phyloP scores from a whole-genome alignment of 2,329 filamentous ascomycete genomes.

The Fusarium annulatum region DNA sequence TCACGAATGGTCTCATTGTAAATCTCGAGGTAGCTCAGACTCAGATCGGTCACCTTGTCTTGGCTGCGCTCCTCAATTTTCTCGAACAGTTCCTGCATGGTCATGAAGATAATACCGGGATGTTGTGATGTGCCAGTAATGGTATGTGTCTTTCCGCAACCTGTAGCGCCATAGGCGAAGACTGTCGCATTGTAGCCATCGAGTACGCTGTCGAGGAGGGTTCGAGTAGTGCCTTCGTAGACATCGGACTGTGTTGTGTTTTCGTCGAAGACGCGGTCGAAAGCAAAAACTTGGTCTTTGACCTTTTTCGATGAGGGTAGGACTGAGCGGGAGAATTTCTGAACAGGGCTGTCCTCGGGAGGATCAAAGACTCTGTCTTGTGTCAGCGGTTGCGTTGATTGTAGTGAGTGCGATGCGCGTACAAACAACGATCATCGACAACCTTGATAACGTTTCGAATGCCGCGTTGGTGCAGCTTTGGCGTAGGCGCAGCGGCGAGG shows the following conservation, averaged over 20 bases:
- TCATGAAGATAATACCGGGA: slow-evolving; percentile 97
- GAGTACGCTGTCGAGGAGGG: slow-evolving; percentile 91
- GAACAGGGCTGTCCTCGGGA: slow-evolving; percentile 92
- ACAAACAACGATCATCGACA: slow-evolving; percentile 96
- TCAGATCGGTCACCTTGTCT: slow-evolving; percentile 90
- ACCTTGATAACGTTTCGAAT: slow-evolving; percentile 95
- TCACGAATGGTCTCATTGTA: slow-evolving; percentile 99
- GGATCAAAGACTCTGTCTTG: slow-evolving; percentile 87
- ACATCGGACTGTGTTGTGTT: slow-evolving; percentile 92
- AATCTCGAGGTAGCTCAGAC: slow-evolving; percentile 95
- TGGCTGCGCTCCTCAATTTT: slow-evolving; percentile 87
- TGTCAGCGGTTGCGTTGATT: slow-evolving; percentile 30
- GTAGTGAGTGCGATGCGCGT: slow-evolving; percentile 53
- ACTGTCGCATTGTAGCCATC: slow-evolving; percentile 99
- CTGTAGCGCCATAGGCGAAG: slow-evolving; percentile 97
- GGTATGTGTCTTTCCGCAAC: slow-evolving; percentile 98
- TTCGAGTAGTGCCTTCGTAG: slow-evolving; percentile 91
- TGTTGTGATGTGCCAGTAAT: slow-evolving; percentile 93
- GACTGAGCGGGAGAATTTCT: slow-evolving; percentile 85
- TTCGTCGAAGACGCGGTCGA: slow-evolving; percentile 97
- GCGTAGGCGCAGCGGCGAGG: slow-evolving; percentile 84
- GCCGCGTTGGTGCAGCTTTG: slow-evolving; percentile 86
- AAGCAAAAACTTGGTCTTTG: slow-evolving; percentile 97
- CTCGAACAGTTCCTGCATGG: slow-evolving; percentile 99
- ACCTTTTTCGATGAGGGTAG: slow-evolving; percentile 88